A percentile compares a stretch with the other conserved stretches of the same genome.
Evolutionary conservation across 2,329 filamentous ascomycete species (phyloP).

Genomic region (Zopfia rhizophila): DNA sequence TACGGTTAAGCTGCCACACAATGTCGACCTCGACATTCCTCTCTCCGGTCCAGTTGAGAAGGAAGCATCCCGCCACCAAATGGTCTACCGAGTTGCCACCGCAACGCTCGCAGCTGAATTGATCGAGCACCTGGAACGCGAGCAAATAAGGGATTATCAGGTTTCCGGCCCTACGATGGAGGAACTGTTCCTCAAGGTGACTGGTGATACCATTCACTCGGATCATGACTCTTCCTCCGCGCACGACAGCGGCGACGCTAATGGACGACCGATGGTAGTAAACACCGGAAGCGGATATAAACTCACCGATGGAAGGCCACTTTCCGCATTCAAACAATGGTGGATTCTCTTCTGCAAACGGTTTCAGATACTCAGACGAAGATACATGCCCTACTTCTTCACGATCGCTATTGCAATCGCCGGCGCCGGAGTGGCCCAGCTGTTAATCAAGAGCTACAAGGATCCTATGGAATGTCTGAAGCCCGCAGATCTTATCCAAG

Average conservation of each 20-base stretch:
- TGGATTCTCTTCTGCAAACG: constrained; percentile 80
- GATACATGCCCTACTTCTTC: constrained; percentile 77
- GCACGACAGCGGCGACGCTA: constrained; percentile 25
- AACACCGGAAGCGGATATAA: constrained; percentile 23
- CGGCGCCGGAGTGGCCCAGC: constrained; percentile 77
- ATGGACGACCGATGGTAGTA: constrained; percentile 12
- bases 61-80: constrained; percentile 71
- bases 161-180: constrained; percentile 90
- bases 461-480: constrained; percentile 55
- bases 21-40: constrained; percentile 21
- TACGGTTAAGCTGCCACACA: constrained; percentile 31
- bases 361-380: constrained; percentile 76
- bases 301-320: constrained; percentile 73
- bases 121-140: constrained; percentile 73
- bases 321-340: constrained; percentile 75
- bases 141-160: constrained; percentile 77
- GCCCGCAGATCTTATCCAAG: constrained; percentile 31
- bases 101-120: constrained; percentile 76
- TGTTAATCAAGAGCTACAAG: constrained; percentile 72
- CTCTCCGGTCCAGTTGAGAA: constrained; percentile 26
- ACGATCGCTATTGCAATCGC: constrained; percentile 81
- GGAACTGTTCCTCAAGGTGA: constrained; percentile 86
- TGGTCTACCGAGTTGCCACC: constrained; percentile 76
- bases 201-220: constrained; percentile 67
- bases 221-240: constrained; percentile 54